Percentiles rank a stretch among this genome's conserved stretches.
These are phyloP conservation scores for Acacia pycnantha DNA, from an alignment of 331 rosid species.

Conservation along the genomic window DNA sequence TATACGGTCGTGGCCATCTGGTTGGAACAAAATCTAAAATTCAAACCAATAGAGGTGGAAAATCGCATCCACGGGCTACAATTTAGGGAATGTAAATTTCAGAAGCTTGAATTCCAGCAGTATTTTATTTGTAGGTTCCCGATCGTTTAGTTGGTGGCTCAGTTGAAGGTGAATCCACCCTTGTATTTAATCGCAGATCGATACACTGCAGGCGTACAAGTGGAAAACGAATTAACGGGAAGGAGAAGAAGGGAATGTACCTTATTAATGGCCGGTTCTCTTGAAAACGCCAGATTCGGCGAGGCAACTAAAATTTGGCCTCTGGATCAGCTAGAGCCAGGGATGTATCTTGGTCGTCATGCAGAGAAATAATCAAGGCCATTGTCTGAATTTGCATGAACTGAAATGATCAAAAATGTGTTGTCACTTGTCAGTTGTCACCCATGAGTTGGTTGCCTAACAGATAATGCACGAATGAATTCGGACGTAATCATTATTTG, in stretches of 20 bases:
- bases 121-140: background rate
- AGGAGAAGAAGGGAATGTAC: background rate
- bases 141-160: background rate
- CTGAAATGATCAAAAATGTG: background rate
- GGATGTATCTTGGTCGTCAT: background rate
- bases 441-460: background rate
- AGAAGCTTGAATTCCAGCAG: background rate
- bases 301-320: background rate
- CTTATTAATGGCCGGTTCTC: background rate
- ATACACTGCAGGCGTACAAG: constrained; percentile 3
- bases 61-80: background rate
- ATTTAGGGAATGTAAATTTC: background rate
- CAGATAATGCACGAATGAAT: background rate
- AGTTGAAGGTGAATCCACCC: background rate
- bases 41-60: background rate
- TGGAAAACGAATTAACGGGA: background rate
- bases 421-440: no score
- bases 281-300: background rate
- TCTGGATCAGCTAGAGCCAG: background rate
- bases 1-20: background rate
- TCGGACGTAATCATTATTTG: background rate
- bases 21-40: background rate
- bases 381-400: background rate
- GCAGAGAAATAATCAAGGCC: background rate
- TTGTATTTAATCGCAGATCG: constrained; percentile 13